Base-by-base conservation (phyloP, 306 rosid species). In the Echinosophora koreensis region DNA sequence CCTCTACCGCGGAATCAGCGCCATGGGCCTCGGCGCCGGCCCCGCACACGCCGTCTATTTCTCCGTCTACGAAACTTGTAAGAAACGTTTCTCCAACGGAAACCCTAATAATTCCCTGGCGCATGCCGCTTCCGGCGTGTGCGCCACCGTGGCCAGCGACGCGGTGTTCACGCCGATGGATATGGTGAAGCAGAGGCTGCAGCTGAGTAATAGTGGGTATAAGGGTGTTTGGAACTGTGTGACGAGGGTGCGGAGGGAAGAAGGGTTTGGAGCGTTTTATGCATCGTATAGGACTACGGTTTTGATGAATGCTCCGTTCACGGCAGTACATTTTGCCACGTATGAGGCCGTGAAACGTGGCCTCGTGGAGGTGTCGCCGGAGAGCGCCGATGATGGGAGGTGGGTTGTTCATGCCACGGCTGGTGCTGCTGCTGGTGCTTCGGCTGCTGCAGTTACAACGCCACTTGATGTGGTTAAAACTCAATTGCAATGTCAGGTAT, bases 21-120 rank as follows among this genome's bases (percentile, higher is more conserved):
- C 98, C 4, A 93, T 93, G 97, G 94, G 87, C 44, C 94, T 93
- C 3, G 98, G 98, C 39, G 98, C 98, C 0, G 98, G 98, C 1
- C 98, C 98, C 1, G 97, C 98, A 10, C 98, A 93, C 46, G 98
- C 98, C 0, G 93, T 93, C 28, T 90, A 93, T 77, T 93, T 93
- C 56, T 90, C 94, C 3, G 77, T 88, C 28, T 90, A 90, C 51
- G 98, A 93, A 81, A 28, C 72, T 12, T 81, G 86, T 54, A 93
- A 93, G 87, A 87, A 89, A 65, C 81, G 41, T 3, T 89, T 93
- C 44, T 88, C 94, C 2, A 64, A 67, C 0, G 90, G 93, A 17
- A 79, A 83, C 63, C 89, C 89, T 8, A 82, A 84, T 38, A 85
- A 85, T 22, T 66, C 89, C 3, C 76, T 28, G 1, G 94, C 88